Percentiles rank a stretch among this genome's conserved stretches.
Conservation (phyloP, 768 basidiomycete species). For the Amanita rimosa region DNA sequence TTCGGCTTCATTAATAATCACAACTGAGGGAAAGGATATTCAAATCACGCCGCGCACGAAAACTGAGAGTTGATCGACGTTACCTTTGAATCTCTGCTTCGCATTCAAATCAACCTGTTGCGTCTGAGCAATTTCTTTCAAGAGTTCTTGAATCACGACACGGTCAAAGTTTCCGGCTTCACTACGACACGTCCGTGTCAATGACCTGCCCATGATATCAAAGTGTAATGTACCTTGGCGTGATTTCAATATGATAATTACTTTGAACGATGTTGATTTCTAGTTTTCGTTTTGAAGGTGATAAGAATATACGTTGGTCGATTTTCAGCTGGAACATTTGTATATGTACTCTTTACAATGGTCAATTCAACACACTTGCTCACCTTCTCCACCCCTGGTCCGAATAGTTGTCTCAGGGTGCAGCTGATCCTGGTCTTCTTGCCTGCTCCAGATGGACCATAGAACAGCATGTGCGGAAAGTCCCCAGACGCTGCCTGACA, state of each 20-base stretch:
- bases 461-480: constrained; percentile 97
- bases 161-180: constrained; percentile 95
- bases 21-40: constrained; percentile 42
- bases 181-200: constrained; percentile 26
- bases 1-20: constrained; percentile 97
- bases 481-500: constrained; percentile 76
- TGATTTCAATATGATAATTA: constrained; percentile 97
- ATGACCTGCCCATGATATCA: neutral
- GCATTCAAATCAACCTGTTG: constrained; percentile 96
- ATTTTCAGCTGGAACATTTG: constrained; percentile 68
- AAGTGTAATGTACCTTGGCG: constrained; percentile 61
- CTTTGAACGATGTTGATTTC: constrained; percentile 97
- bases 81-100: constrained; percentile 95
- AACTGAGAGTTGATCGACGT: constrained; percentile 6
- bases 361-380: constrained; percentile 9
- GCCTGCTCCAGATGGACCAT: constrained; percentile 93
- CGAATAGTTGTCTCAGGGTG: constrained; percentile 82
- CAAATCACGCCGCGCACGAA: neutral
- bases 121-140: constrained; percentile 98
- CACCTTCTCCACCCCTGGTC: constrained; percentile 88
- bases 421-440: constrained; percentile 96
- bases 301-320: constrained; percentile 91
- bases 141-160: constrained; percentile 89
- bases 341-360: neutral
- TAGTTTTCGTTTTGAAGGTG: constrained; percentile 87